These are phyloP conservation scores for Kalanchoe fedtschenkoi DNA, from an alignment of 164 flowering plant species.

Conservation along the genomic window DNA sequence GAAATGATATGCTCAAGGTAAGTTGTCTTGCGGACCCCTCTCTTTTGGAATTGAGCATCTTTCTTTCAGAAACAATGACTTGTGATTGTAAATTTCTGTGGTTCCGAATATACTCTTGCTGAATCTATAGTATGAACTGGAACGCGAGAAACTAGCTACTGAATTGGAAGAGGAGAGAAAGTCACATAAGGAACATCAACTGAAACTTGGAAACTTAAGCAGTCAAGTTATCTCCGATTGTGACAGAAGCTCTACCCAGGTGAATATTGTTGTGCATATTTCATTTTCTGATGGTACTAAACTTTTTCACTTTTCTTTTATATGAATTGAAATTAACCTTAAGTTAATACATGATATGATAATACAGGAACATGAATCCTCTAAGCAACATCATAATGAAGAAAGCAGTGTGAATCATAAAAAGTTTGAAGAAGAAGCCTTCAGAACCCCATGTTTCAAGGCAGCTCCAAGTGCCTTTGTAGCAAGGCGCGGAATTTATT, in stretches of 20 bases:
- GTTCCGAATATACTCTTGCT: background rate
- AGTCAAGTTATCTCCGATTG: conserved; percentile 40
- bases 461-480: conserved; percentile 56
- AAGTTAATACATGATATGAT: background rate
- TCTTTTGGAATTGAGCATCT: background rate
- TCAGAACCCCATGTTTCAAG: conserved; percentile 61
- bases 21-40: conserved; percentile 2
- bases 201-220: conserved; percentile 49
- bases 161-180: conserved; percentile 90
- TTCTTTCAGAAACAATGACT: background rate
- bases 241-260: conserved; percentile 40
- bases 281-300: background rate
- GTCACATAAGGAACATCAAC: conserved; percentile 63
- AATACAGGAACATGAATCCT: conserved; percentile 23
- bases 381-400: conserved; percentile 22
- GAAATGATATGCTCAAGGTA: conserved; percentile 94
- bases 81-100: background rate
- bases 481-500: conserved; percentile 47
- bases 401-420: conserved; percentile 24
- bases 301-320: background rate
- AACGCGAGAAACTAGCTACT: conserved; percentile 74
- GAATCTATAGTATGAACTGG: conserved; percentile 62
- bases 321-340: background rate
- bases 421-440: conserved; percentile 32
- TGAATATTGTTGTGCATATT: conserved; percentile 12